phyloP scores from a whole-genome alignment of 306 rosid genomes.

The Adenanthera pavonina region DNA sequence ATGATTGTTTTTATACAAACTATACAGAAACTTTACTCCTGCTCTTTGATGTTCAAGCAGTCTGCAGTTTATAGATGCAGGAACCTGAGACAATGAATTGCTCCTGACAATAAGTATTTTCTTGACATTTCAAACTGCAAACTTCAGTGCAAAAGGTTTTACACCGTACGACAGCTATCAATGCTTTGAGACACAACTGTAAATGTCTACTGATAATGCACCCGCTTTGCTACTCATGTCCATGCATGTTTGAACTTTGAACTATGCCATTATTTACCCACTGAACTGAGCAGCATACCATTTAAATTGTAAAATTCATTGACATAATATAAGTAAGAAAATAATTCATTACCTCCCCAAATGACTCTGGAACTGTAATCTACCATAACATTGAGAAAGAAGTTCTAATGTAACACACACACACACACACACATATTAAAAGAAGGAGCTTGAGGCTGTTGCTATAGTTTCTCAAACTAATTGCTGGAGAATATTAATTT shows the following conservation, averaged over 20 bases:
- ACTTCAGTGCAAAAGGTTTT: conserved; percentile 10
- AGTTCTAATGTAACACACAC: background rate
- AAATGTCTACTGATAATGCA: background rate
- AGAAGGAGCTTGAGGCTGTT: background rate
- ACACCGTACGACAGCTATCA: background rate
- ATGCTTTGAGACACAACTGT: background rate
- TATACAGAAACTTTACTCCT: conserved; percentile 79
- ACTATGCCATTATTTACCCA: background rate
- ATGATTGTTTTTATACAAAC: conserved; percentile 77
- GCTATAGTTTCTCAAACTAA: background rate
- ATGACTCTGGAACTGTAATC: background rate
- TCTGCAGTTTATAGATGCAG: conserved; percentile 89
- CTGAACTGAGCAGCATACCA: background rate
- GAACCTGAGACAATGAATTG: conserved; percentile 63
- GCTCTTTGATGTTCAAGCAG: conserved; percentile 90
- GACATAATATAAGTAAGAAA: background rate
- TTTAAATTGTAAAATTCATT: background rate
- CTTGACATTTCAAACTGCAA: conserved; percentile 32
- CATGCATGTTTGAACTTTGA: conserved; percentile 5
- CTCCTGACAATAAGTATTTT: conserved; percentile 18
- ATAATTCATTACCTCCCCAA: background rate
- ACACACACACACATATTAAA: too few relatives aligned
- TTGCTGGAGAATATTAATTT: background rate
- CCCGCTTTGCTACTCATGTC: background rate
- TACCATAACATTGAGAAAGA: background rate